Evolutionary conservation across 805 yeast species (phyloP).

Genomic region (Kodamaea laetipori): DNA sequence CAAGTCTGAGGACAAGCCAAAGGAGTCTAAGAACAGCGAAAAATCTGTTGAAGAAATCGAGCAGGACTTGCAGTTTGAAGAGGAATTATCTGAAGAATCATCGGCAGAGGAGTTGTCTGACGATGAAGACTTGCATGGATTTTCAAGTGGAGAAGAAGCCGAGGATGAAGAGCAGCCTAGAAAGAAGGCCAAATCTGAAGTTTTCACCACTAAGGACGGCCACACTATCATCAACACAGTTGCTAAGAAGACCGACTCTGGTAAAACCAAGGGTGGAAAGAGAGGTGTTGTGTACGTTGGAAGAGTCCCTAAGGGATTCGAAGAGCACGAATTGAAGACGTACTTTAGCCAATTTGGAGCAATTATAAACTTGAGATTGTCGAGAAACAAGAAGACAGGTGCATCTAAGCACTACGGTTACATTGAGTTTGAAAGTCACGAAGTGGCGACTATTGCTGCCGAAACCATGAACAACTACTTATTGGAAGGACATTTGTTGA

Average conservation of each 20-base stretch:
- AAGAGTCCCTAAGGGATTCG: slow-evolving; percentile 89
- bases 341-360: slow-evolving; percentile 93
- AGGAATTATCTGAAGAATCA: slow-evolving; percentile 21
- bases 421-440: slow-evolving; percentile 72
- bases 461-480: slow-evolving; percentile 96
- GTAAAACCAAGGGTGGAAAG: slow-evolving; percentile 19
- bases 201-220: slow-evolving; percentile 16
- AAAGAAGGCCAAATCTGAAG: slow-evolving; percentile 21
- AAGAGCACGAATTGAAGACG: slow-evolving; percentile 73
- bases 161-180: slow-evolving; percentile 29
- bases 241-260: slow-evolving; percentile 13
- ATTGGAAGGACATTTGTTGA: slow-evolving; percentile 81
- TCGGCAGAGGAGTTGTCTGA: slow-evolving; percentile 21
- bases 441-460: slow-evolving; percentile 84
- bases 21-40: slow-evolving; percentile 20
- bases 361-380: slow-evolving; percentile 72
- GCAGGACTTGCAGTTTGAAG: slow-evolving; percentile 14
- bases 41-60: slow-evolving; percentile 26
- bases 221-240: slow-evolving; percentile 25
- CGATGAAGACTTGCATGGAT: slow-evolving; percentile 29
- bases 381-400: slow-evolving; percentile 89
- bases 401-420: slow-evolving; percentile 90
- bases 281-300: slow-evolving; percentile 85
- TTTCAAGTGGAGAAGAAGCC: slow-evolving; percentile 23
- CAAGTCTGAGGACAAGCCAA: slow-evolving; percentile 13